A percentile compares a stretch with the other conserved stretches of the same genome.
Conservation (phyloP, 1,284 basidiomycete genomes). For the Trametes sp. region DNA sequence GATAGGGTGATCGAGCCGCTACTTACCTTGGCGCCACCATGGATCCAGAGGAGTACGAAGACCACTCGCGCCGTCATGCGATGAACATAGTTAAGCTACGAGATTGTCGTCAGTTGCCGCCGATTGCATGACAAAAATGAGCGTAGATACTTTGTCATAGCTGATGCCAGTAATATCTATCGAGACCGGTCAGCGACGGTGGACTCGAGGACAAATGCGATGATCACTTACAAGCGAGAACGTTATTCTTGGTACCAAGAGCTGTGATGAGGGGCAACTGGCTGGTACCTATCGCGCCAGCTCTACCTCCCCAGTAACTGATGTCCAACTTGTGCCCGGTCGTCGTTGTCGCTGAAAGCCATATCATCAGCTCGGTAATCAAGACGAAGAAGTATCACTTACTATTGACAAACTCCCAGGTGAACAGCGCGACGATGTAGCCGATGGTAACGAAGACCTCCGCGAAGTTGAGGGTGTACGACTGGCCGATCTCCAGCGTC, state of each 20-base stretch:
- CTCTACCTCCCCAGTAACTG: constrained; percentile 55
- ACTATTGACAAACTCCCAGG: constrained; percentile 58
- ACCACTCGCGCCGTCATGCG: constrained; percentile 58
- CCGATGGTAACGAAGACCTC: constrained; percentile 54
- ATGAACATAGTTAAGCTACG: constrained; percentile 59
- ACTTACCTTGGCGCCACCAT: constrained; percentile 53
- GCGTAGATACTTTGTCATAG: constrained; percentile 56
- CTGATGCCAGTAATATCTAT: constrained; percentile 64
- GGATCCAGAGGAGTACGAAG: constrained; percentile 58
- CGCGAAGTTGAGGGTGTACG: constrained; percentile 55
- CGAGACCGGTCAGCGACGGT: neutral
- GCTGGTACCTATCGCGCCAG: constrained; percentile 56
- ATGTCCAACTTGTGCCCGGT: constrained; percentile 46
- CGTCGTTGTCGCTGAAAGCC: constrained; percentile 45
- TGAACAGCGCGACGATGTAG: constrained; percentile 55
- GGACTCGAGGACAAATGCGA: neutral
- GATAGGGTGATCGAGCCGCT: neutral
- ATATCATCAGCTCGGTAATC: neutral
- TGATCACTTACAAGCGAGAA: constrained; percentile 57
- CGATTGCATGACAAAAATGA: neutral
- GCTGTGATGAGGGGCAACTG: constrained; percentile 70
- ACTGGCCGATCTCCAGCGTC: constrained; percentile 50
- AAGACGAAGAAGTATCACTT: neutral
- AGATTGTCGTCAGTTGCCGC: neutral
- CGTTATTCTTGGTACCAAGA: constrained; percentile 71